Conservation (phyloP, 148 eudicot species). For the Fagopyrum esculentum region DNA sequence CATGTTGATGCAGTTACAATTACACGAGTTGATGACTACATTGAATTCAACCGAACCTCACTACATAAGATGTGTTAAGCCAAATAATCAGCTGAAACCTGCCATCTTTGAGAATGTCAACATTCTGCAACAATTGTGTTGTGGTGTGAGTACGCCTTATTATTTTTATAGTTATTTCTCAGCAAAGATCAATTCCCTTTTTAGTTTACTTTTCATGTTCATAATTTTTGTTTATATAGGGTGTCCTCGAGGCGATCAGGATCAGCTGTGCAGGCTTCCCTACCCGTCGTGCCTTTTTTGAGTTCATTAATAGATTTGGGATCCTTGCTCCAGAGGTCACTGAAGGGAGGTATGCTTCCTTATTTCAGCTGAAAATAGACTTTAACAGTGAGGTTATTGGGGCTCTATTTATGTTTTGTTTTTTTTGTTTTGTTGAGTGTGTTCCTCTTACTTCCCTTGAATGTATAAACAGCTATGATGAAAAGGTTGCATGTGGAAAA, state of each 20-base stretch:
- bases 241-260: constrained; percentile 97
- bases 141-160: constrained; percentile 79
- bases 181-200: neutral
- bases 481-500: constrained; percentile 67
- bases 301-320: constrained; percentile 93
- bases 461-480: constrained; percentile 56
- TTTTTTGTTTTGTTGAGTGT: neutral
- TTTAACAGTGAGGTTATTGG: neutral
- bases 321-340: constrained; percentile 77
- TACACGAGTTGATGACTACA: constrained; percentile 88
- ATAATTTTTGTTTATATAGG: constrained; percentile 35
- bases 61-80: constrained; percentile 94
- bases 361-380: constrained; percentile 11
- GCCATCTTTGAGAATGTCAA: constrained; percentile 81
- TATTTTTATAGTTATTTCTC: constrained; percentile 3
- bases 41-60: constrained; percentile 92
- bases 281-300: constrained; percentile 96
- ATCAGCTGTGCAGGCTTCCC: constrained; percentile 99
- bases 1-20: constrained; percentile 62
- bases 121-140: constrained; percentile 91
- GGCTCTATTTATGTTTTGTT: neutral
- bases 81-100: constrained; percentile 85
- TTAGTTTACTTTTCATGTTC: neutral
- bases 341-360: constrained; percentile 52
- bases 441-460: neutral